phyloP scores from a whole-genome alignment of 2,329 filamentous ascomycete genomes.

The Triangularia verruculosa region DNA sequence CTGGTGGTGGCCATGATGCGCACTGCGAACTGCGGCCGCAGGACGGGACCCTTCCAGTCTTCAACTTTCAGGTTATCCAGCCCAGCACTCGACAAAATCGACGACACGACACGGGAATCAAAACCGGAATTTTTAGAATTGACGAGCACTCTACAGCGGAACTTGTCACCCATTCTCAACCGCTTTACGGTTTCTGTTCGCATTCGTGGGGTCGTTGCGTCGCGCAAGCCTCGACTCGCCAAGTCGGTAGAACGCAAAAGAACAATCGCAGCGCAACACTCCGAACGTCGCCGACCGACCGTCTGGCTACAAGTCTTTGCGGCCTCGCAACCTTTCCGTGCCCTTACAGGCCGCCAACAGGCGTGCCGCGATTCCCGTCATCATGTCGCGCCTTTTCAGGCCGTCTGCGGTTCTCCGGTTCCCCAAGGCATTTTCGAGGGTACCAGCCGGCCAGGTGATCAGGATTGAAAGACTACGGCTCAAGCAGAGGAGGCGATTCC shows the following conservation, averaged over 20 bases:
- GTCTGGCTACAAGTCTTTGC: background rate
- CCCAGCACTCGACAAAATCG: background rate
- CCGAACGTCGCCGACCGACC: background rate
- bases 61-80: background rate
- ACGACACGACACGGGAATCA: background rate
- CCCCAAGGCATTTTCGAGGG: constrained; percentile 2
- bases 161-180: background rate
- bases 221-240: background rate
- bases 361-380: constrained; percentile 18
- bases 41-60: background rate
- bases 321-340: background rate
- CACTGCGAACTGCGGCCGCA: background rate
- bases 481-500: constrained; percentile 4
- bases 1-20: background rate
- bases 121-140: background rate
- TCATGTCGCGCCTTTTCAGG: constrained; percentile 23
- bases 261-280: background rate
- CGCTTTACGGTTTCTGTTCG: background rate
- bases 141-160: background rate
- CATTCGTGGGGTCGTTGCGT: background rate
- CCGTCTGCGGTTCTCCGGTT: constrained; percentile 9
- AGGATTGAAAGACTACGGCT: constrained; percentile 23
- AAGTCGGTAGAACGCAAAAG: background rate
- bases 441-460: constrained; percentile 18
- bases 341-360: constrained; percentile 18